A percentile compares a stretch with the other conserved stretches of the same genome.
Conservation (phyloP, 2,329 filamentous ascomycete species). For the Diaporthe sp. region DNA sequence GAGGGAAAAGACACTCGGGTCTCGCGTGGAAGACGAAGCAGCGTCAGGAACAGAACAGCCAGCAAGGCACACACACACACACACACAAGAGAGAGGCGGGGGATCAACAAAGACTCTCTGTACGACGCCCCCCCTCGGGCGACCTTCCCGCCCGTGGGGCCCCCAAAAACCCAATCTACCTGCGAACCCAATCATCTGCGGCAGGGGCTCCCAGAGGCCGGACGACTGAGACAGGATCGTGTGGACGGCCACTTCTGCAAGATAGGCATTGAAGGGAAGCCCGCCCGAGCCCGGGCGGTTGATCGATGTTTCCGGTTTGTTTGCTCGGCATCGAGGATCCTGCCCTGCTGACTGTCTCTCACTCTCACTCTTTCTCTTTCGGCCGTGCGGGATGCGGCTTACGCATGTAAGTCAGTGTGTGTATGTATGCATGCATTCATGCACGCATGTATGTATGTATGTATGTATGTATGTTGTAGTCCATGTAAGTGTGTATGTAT, state of each 20-base stretch:
- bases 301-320: conserved; percentile 13
- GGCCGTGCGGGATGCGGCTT: conserved; percentile 19
- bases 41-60: background rate
- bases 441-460: background rate
- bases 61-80: background rate
- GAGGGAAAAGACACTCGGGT: background rate
- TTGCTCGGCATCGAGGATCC: conserved; percentile 12
- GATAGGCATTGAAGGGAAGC: conserved; percentile 28
- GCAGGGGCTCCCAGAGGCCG: background rate
- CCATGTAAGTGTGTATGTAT: background rate
- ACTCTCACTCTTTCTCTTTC: background rate
- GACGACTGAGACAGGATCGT: conserved; percentile 34
- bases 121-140: background rate
- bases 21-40: background rate
- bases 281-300: conserved; percentile 13
- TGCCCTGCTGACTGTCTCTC: background rate
- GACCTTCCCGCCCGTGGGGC: background rate
- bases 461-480: background rate
- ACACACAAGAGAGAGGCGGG: background rate
- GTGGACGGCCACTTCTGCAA: conserved; percentile 29
- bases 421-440: background rate
- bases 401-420: conserved; percentile 10
- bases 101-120: background rate
- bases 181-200: conserved; percentile 29
- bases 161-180: conserved; percentile 25